These are phyloP conservation scores for Vitis hybrid DNA, from an alignment of 177 flowering plant species.

Conservation along the genomic window DNA sequence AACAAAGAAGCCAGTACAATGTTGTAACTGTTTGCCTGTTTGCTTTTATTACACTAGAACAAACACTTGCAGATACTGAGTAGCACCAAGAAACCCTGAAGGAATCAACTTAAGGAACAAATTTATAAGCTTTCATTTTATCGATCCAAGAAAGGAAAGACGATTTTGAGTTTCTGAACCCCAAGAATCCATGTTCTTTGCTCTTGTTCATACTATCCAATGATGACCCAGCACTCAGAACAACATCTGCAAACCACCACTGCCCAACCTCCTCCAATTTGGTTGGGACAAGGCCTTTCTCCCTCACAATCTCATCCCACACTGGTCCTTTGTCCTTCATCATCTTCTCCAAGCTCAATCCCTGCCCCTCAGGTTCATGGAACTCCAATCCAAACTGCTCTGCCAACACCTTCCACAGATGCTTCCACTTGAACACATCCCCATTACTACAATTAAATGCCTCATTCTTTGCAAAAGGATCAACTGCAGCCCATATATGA, in stretches of 20 bases:
- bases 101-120: conserved; percentile 17
- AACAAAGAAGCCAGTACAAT: too few species aligned
- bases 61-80: too few species aligned
- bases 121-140: conserved; percentile 19
- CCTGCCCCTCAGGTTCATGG: conserved; percentile 12
- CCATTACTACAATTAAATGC: conserved; percentile 55
- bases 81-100: background rate
- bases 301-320: conserved; percentile 36
- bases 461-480: conserved; percentile 33
- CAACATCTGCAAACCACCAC: conserved; percentile 28
- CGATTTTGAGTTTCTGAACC: conserved; percentile 27
- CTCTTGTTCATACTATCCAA: conserved; percentile 36
- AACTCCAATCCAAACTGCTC: conserved; percentile 28
- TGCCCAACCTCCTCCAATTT: conserved; percentile 26
- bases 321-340: conserved; percentile 33
- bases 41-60: too few species aligned
- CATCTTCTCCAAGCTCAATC: conserved; percentile 21
- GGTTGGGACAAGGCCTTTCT: conserved; percentile 19
- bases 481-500: conserved; percentile 46
- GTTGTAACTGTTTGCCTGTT: too few species aligned
- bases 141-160: conserved; percentile 28
- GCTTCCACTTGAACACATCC: conserved; percentile 48
- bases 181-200: conserved; percentile 36
- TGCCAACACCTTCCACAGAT: conserved; percentile 31
- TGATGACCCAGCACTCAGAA: background rate